phyloP scores from a whole-genome alignment of 352 stramenopile species.

The Salisapilia sapeloensis region DNA sequence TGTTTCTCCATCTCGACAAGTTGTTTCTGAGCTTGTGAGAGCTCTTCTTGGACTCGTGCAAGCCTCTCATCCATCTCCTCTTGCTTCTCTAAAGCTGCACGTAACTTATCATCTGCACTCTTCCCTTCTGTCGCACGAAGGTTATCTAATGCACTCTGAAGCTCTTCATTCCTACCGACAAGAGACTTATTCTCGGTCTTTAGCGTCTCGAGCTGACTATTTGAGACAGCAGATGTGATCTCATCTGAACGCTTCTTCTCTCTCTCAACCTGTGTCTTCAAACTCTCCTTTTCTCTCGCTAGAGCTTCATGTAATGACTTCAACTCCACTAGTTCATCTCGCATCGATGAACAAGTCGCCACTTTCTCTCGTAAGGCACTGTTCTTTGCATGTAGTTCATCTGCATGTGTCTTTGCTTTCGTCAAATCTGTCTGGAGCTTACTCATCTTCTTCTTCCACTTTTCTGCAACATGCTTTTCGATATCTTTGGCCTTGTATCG shows the following conservation, averaged over 20 bases:
- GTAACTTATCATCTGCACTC: slow-evolving; percentile 13
- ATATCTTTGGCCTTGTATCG: slow-evolving; percentile 44
- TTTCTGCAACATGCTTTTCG: slow-evolving; percentile 42
- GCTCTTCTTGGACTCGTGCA: too few relatives aligned
- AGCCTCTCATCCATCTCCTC: too few relatives aligned
- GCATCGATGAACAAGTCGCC: slow-evolving; percentile 25
- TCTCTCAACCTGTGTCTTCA: slow-evolving; percentile 27
- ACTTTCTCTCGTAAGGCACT: slow-evolving; percentile 53
- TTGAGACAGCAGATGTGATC: too few relatives aligned
- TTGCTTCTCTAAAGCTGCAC: too few relatives aligned
- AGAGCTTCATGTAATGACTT: slow-evolving; percentile 28
- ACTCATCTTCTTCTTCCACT: slow-evolving; percentile 59
- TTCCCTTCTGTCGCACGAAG: slow-evolving; percentile 7
- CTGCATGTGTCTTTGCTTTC: slow-evolving; percentile 49
- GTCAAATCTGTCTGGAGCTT: slow-evolving; percentile 48
- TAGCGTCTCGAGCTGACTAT: too few relatives aligned
- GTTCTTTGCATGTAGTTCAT: slow-evolving; percentile 69
- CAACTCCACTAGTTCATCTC: slow-evolving; percentile 50
- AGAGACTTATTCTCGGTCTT: slow-evolving; percentile 1
- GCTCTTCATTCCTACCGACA: not conserved
- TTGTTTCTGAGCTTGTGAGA: slow-evolving; percentile 1
- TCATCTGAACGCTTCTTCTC: slow-evolving; percentile 15
- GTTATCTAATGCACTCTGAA: not conserved
- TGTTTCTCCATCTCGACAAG: slow-evolving; percentile 6
- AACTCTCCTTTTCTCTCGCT: slow-evolving; percentile 23